A percentile compares a stretch with the other conserved stretches of the same genome.
phyloP scores from a whole-genome alignment of 139 green algal genomes.

The Mesostigma viride region DNA sequence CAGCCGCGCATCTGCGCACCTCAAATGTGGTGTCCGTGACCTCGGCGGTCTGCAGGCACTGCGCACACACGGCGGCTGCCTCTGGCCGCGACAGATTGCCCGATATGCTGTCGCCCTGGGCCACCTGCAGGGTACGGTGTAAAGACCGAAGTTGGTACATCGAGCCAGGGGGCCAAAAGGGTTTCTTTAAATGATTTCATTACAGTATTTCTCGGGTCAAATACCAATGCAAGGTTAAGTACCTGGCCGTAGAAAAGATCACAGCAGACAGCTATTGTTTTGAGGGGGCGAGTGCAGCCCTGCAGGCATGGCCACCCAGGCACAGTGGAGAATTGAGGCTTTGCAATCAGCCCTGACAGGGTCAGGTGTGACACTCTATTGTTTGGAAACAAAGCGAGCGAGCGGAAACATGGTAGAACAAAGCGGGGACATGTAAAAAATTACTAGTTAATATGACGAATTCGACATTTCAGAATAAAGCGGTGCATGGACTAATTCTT shows the following conservation, averaged over 20 bases:
- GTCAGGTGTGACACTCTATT: too few species aligned
- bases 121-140: conserved; percentile 50
- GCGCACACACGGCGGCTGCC: conserved; percentile 62
- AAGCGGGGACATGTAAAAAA: too few species aligned
- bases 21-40: conserved; percentile 69
- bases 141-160: not conserved
- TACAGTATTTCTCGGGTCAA: not conserved
- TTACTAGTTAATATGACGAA: too few species aligned
- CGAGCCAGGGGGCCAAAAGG: not conserved
- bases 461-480: too few species aligned
- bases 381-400: too few species aligned
- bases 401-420: too few species aligned
- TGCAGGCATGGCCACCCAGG: not conserved
- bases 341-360: too few species aligned
- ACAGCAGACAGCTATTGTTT: too few species aligned
- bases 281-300: not conserved
- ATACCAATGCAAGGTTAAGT: not conserved
- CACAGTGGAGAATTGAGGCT: too few species aligned
- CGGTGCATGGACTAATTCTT: too few species aligned
- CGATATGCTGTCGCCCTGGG: conserved; percentile 64
- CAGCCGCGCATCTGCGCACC: too few species aligned
- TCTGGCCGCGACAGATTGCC: conserved; percentile 67
- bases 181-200: not conserved
- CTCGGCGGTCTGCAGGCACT: conserved; percentile 43
- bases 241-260: too few species aligned